Evolutionary conservation across 805 yeast genomes (phyloP), one percentile per base, ranked within the genome.

Genomic region (Candida mattraensis): DNA sequence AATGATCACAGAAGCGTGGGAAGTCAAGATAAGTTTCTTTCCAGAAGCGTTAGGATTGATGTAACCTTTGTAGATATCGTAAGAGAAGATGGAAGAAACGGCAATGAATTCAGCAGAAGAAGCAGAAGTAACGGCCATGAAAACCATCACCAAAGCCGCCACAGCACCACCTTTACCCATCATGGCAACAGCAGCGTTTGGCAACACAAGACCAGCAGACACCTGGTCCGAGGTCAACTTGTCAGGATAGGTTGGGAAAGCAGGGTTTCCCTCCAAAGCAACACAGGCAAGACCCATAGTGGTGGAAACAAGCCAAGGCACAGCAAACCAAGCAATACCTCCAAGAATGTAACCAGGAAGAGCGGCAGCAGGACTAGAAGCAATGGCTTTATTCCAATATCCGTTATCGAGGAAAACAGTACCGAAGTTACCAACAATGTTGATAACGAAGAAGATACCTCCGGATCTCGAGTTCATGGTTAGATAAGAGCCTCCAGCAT

Each of bases 111-210:
- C 96, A 24, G 96, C 91, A 20, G 95, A 84, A 74, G 86, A 78
- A 17, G 96, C 95, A 30, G 94, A 83, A 0, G 96, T 88, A 27
- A 84, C 91, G 17, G 96, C 95, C 89, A 87, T 84, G 61, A 88
- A 88, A 8, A 87, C 76, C 69, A 88, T 64, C 21, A 88, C 59
- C 45, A 88, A 70, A 7, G 88, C 74, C 22, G 89, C 89, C 30
- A 78, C 89, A 4, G 94, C 95, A 44, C 96, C 97, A 50, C 91
- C 86, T 45, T 71, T 81, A 34, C 96, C 96, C 63, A 88, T 69
- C 26, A 88, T 64, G 0, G 95, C 87, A 26, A 78, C 83, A 1
- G 96, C 94, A 24, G 95, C 83, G 44, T 76, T 76, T 7, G 87
- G 87, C 37, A 83, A 65, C 7, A 78, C 88, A 40, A 88, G 67